These are phyloP conservation scores for Phytophthora quininea DNA, from an alignment of 352 stramenopile genomes.

Conservation along the genomic window DNA sequence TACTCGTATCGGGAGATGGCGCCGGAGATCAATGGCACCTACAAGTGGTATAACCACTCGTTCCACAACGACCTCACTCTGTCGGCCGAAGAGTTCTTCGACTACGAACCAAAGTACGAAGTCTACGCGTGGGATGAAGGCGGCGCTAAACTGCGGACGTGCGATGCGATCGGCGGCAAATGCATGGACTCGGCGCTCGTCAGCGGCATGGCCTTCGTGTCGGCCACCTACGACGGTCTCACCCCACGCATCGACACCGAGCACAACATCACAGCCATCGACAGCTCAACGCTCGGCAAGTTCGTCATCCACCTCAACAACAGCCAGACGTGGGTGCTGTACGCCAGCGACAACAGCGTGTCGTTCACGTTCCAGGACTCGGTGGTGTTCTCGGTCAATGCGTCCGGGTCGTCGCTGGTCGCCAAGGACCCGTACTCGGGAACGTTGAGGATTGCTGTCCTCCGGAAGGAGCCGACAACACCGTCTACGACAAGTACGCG, in stretches of 20 bases:
- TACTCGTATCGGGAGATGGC: conserved; percentile 62
- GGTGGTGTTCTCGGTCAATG: conserved; percentile 44
- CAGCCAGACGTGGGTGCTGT: conserved; percentile 81
- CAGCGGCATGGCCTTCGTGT: conserved; percentile 80
- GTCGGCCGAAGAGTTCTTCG: conserved; percentile 59
- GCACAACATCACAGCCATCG: conserved; percentile 53
- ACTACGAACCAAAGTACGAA: conserved; percentile 54
- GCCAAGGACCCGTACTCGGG: conserved; percentile 48
- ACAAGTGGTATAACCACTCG: conserved; percentile 68
- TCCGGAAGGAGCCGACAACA: conserved; percentile 39
- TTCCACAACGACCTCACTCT: conserved; percentile 74
- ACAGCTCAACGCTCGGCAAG: conserved; percentile 48
- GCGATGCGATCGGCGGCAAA: conserved; percentile 26
- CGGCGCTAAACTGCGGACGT: conserved; percentile 65
- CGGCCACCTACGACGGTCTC: conserved; percentile 59
- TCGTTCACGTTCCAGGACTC: conserved; percentile 48
- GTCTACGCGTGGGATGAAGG: conserved; percentile 71
- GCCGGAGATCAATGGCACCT: conserved; percentile 45
- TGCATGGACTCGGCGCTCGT: conserved; percentile 66
- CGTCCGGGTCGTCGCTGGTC: conserved; percentile 42
- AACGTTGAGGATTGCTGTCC: conserved; percentile 62
- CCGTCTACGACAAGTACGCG: conserved; percentile 62
- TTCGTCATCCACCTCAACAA: conserved; percentile 69
- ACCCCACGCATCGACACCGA: conserved; percentile 58
- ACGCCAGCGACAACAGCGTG: conserved; percentile 45